Evolutionary conservation across 148 eudicot species (phyloP).

Genomic region (Rhododendron kiyosumense): DNA sequence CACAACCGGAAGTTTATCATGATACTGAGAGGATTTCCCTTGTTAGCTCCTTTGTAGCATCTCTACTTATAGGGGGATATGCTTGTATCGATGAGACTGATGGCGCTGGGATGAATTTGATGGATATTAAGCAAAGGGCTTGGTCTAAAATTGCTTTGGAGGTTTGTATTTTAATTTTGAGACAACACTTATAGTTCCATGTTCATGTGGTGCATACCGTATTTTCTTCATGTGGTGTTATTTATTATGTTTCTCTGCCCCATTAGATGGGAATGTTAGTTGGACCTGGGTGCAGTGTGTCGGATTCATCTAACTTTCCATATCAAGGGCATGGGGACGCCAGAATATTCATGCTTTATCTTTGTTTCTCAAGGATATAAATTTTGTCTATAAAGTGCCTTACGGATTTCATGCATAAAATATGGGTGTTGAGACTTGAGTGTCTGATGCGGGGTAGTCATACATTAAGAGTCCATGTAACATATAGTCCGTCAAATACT

Average conservation of each 20-base stretch:
- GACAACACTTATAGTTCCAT: background rate
- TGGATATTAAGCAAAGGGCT: constrained; percentile 68
- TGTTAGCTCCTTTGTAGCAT: constrained; percentile 86
- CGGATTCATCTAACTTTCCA: background rate
- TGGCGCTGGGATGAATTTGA: constrained; percentile 95
- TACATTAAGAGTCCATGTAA: background rate
- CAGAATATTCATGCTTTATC: background rate
- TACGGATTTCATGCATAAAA: background rate
- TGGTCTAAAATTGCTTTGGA: constrained; percentile 78
- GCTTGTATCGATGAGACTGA: constrained; percentile 91
- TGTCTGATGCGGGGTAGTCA: background rate
- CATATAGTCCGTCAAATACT: background rate
- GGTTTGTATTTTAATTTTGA: constrained; percentile 30
- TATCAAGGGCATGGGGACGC: background rate
- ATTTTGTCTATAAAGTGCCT: background rate
- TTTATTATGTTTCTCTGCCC: background rate
- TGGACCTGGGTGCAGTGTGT: background rate
- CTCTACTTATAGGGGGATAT: constrained; percentile 67
- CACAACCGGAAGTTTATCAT: constrained; percentile 53
- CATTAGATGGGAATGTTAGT: background rate
- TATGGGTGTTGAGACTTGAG: background rate
- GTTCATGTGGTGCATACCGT: background rate
- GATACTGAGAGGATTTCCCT: constrained; percentile 84
- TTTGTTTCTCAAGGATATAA: background rate
- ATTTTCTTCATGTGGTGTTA: background rate